phyloP scores from a whole-genome alignment of 2,329 filamentous ascomycete species.

The Microascus cirrosus region DNA sequence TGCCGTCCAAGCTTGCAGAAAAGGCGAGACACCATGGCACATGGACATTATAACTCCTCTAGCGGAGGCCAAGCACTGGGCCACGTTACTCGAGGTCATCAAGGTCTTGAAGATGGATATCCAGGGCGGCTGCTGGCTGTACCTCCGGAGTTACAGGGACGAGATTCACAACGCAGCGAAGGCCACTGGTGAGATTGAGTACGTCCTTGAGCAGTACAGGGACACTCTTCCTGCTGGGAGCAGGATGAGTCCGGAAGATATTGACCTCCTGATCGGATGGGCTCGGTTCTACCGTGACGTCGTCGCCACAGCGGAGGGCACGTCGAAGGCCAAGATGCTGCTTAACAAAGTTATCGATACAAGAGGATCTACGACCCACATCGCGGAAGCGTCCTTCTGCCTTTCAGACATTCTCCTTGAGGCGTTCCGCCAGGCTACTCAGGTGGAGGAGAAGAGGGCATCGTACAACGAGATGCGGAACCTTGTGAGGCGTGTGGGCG shows the following conservation, averaged over 20 bases:
- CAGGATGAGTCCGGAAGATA: not conserved
- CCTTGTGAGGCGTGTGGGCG: not conserved
- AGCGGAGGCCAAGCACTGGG: not conserved
- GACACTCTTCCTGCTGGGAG: not conserved
- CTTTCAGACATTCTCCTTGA: slow-evolving; percentile 3
- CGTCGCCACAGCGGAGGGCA: not conserved
- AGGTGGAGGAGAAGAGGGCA: not conserved
- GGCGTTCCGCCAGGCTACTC: not conserved
- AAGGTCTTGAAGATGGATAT: not conserved
- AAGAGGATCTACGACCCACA: not conserved
- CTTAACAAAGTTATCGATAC: slow-evolving; percentile 1
- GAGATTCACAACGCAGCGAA: not conserved
- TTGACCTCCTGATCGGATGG: not conserved
- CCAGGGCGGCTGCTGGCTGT: not conserved
- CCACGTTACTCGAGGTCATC: not conserved
- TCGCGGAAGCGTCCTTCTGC: not conserved
- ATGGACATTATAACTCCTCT: not conserved
- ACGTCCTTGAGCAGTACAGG: not conserved
- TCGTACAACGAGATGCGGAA: slow-evolving; percentile 1
- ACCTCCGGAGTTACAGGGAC: not conserved
- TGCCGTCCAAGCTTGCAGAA: not conserved
- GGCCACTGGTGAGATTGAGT: not conserved
- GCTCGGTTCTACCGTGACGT: slow-evolving; percentile 3
- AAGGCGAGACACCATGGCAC: not conserved
- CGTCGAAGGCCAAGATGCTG: not conserved